Evolutionary conservation across 176 grass and related monocot species (phyloP).

Genomic region (Oryza glumipatula): DNA sequence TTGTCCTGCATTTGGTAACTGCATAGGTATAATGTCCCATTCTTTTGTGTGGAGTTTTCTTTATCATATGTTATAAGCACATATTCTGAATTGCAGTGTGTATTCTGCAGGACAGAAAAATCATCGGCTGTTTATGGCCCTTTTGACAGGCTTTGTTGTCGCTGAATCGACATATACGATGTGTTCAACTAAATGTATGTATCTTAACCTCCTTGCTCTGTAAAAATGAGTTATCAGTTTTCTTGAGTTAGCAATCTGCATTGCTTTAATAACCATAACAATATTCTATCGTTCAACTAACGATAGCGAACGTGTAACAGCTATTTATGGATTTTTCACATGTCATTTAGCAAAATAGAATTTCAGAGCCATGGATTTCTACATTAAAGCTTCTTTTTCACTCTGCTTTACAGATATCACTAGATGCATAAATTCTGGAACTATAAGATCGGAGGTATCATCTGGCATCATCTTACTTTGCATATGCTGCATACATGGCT

Average conservation of each 20-base stretch:
- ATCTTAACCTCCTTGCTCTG: conserved; percentile 22
- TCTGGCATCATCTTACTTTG: conserved; percentile 30
- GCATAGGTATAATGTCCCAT: conserved; percentile 68
- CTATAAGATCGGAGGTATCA: conserved; percentile 76
- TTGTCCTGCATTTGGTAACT: conserved; percentile 95
- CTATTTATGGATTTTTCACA: background rate
- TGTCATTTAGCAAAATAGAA: background rate
- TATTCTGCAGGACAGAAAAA: conserved; percentile 85
- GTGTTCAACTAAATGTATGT: conserved; percentile 89
- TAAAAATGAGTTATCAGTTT: conserved; percentile 35
- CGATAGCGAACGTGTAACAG: background rate
- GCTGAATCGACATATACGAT: conserved; percentile 94
- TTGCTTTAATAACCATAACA: background rate
- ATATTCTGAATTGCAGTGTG: conserved; percentile 23
- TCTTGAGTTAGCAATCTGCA: background rate
- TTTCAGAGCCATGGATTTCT: background rate
- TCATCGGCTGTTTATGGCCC: conserved; percentile 75
- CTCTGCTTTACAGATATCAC: conserved; percentile 77
- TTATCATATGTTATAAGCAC: conserved; percentile 3
- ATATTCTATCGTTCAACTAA: conserved; percentile 8
- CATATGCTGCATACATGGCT: conserved; percentile 13
- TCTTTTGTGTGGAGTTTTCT: conserved; percentile 18
- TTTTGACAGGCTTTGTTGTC: conserved; percentile 95
- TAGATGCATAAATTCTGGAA: conserved; percentile 64
- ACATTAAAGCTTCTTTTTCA: conserved; percentile 12